phyloP scores from a whole-genome alignment of 2,329 filamentous ascomycete genomes.

The Basipetospora chlamydospora region DNA sequence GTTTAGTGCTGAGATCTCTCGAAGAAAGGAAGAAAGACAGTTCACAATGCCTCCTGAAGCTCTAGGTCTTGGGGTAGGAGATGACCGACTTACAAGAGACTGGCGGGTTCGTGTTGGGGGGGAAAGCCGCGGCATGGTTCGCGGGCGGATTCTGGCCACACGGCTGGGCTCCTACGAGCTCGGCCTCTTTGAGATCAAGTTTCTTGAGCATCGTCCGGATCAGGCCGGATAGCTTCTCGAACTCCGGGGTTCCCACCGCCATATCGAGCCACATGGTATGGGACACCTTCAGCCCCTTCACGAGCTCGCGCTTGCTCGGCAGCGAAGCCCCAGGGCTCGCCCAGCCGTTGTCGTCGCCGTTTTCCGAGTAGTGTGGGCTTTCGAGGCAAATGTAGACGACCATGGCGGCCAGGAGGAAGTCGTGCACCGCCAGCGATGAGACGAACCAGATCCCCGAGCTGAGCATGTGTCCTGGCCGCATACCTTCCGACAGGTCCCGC shows the following conservation, averaged over 20 bases:
- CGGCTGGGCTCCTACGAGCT: no score
- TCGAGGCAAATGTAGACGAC: slow-evolving; percentile 39
- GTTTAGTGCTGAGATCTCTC: no score
- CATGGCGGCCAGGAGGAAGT: slow-evolving; percentile 48
- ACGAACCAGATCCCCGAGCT: slow-evolving; percentile 40
- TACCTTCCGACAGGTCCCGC: slow-evolving; percentile 29
- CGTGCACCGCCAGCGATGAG: slow-evolving; percentile 40
- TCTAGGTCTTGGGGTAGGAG: no score
- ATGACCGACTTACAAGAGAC: no score
- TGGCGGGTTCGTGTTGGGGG: no score
- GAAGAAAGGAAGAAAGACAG: no score
- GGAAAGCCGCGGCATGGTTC: no score
- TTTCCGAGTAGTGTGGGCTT: slow-evolving; percentile 25
- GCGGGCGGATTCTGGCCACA: no score
- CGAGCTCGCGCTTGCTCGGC: slow-evolving; percentile 1
- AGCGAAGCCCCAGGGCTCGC: neutral
- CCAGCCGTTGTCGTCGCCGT: slow-evolving; percentile 12
- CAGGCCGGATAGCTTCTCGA: slow-evolving; percentile 5
- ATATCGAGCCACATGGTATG: slow-evolving; percentile 5
- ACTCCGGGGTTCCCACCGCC: slow-evolving; percentile 1
- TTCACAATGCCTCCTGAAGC: no score
- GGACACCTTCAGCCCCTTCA: slow-evolving; percentile 2
- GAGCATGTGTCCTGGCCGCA: slow-evolving; percentile 38
- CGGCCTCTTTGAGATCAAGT: no score
- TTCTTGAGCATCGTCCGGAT: slow-evolving; percentile 4